Base-by-base conservation (phyloP, 164 flowering plant species). In the Platanus orientalis region DNA sequence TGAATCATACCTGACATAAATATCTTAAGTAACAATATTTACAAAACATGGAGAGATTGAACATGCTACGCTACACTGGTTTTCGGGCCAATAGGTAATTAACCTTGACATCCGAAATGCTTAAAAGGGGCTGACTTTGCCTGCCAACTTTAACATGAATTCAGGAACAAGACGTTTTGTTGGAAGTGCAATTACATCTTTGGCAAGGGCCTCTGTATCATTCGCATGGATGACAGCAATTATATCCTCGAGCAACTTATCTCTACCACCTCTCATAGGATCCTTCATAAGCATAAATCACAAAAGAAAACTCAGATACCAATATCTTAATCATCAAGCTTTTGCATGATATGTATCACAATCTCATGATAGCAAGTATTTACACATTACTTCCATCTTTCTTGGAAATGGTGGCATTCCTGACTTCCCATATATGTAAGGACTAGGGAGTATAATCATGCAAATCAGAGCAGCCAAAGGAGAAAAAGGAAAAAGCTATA, bases 211-310 rank as follows among this genome's bases (percentile, higher is more conserved):
- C 39, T 72, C 85, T 44, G 63, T 25, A 44, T 89, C 93, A 47
- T 67, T 78, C 7, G 81, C 85, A 68, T 85, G 95, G 72, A 94
- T 81, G 20, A 69, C 67, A 23, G 80, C 66, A 63, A 86, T 71
- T 29, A 90, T 52, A 71, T 86, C 82, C 21, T 86, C 86, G 42
- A 89, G 82, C 75, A 94, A 54, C 36, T 83, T 81, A 67, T 94
- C 97, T 52, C 57, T 75, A 21, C 97, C 98, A 54, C 98, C 97
- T 75, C 98, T 83, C 69, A 94, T 58, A 47, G 98, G 98, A 80
- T 94, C 98, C 98, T 90, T 76, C 72, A 73, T 24, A 51, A 34
- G 44, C 44, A 70, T 10, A 34, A 17, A 52, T n/a, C 51, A 50
- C 2, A 2, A 34, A n/a, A 51, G n/a, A 58, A 11, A 58, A 5